Evolutionary conservation across 192 early-diverging fungal genomes (phyloP).

Genomic region (Radiomyces spectabilis): DNA sequence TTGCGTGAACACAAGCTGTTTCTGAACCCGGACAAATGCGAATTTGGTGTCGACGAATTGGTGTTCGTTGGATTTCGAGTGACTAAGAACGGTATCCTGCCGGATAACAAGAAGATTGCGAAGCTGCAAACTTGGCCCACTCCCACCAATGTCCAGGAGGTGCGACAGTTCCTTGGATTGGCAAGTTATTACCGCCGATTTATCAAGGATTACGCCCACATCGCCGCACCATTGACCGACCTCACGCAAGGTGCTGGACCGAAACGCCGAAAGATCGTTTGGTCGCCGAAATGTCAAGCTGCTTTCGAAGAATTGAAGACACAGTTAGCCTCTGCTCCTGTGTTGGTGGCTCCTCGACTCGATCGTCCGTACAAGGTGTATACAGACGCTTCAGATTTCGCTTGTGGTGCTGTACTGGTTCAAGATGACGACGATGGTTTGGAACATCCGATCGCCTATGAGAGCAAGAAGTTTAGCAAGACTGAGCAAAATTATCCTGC

Average conservation of each 20-base stretch:
- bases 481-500: conserved; percentile 24
- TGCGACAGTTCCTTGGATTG: conserved; percentile 28
- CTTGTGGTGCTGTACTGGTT: not conserved
- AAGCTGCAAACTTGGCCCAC: conserved; percentile 16
- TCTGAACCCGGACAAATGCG: too few species aligned
- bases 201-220: conserved; percentile 25
- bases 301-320: not conserved
- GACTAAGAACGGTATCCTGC: conserved; percentile 4
- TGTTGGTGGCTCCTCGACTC: not conserved
- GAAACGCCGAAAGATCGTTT: not conserved
- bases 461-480: conserved; percentile 15
- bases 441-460: conserved; percentile 16
- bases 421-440: conserved; percentile 10
- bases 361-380: not conserved
- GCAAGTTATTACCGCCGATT: conserved; percentile 31
- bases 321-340: not conserved
- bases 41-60: too few species aligned
- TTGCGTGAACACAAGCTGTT: too few species aligned
- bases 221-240: conserved; percentile 21
- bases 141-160: conserved; percentile 6
- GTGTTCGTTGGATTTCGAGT: conserved; percentile 24
- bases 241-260: conserved; percentile 13
- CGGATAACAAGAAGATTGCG: conserved; percentile 15
- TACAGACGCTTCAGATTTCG: not conserved
- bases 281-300: not conserved